A percentile compares a stretch with the other conserved stretches of the same genome.
Conservation (phyloP, 352 stramenopile genomes). For the Elongisporangium anandrum region DNA sequence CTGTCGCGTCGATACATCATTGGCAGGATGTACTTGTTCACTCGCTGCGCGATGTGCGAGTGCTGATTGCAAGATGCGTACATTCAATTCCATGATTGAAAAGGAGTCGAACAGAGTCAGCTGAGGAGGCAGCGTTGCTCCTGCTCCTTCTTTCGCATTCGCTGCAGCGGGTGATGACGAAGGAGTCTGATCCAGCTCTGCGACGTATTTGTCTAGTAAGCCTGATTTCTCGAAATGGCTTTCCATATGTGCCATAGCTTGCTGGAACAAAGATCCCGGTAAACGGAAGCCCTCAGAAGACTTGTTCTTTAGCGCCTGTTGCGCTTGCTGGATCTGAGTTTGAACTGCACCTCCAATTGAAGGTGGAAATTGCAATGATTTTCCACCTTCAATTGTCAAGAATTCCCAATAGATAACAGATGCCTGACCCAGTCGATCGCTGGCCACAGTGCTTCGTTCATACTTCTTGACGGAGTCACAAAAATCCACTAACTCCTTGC, state of each 20-base stretch:
- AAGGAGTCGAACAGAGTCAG: conserved; percentile 80
- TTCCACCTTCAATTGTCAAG: conserved; percentile 52
- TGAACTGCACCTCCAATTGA: conserved; percentile 49
- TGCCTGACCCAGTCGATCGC: conserved; percentile 68
- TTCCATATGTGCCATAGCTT: conserved; percentile 65
- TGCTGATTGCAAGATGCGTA: conserved; percentile 49
- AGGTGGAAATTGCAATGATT: conserved; percentile 57
- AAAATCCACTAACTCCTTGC: conserved; percentile 75
- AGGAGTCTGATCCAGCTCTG: conserved; percentile 47
- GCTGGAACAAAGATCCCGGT: conserved; percentile 60
- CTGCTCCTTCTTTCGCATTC: conserved; percentile 2
- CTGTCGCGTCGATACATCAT: not conserved
- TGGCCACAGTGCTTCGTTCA: conserved; percentile 61
- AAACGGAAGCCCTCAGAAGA: conserved; percentile 17
- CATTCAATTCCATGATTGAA: conserved; percentile 86
- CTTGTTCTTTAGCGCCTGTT: conserved; percentile 23
- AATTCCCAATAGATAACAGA: conserved; percentile 86
- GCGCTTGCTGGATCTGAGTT: conserved; percentile 56
- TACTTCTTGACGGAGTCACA: conserved; percentile 83
- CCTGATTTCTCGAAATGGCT: conserved; percentile 67
- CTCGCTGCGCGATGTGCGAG: not conserved
- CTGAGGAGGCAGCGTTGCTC: conserved; percentile 54
- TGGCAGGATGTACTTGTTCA: not conserved
- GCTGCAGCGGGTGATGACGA: conserved; percentile 1
- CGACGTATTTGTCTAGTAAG: conserved; percentile 77